Conservation (phyloP, 148 eudicot genomes). For the Fallopia convolvulus region DNA sequence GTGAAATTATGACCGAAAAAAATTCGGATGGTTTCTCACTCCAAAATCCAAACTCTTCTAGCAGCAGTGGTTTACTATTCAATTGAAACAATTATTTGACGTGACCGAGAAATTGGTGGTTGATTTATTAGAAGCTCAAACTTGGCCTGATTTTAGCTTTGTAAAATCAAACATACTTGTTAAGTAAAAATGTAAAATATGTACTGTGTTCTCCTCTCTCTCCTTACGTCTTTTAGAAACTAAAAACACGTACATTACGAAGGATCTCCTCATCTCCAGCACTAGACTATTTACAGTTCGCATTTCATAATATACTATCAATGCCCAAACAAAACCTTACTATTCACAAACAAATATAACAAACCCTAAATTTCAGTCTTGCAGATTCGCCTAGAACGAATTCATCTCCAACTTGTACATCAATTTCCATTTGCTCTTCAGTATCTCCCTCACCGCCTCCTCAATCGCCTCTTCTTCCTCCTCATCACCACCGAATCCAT, state of each 20-base stretch:
- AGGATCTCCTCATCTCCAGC: background rate
- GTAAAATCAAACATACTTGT: too few relatives aligned
- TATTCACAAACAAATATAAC: background rate
- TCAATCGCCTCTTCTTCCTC: constrained; percentile 24
- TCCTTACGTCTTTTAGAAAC: too few relatives aligned
- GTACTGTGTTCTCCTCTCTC: too few relatives aligned
- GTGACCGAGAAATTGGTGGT: too few relatives aligned
- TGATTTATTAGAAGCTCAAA: background rate
- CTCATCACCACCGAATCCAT: constrained; percentile 21
- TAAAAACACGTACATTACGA: background rate
- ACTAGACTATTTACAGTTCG: background rate
- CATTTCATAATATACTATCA: background rate
- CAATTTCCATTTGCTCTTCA: constrained; percentile 25
- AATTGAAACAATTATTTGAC: too few relatives aligned
- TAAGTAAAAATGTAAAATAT: too few relatives aligned
- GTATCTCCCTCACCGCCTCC: constrained; percentile 31
- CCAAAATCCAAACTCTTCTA: too few relatives aligned
- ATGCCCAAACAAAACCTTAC: background rate
- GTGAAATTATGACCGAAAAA: too few relatives aligned
- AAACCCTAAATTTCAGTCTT: background rate
- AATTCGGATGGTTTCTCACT: too few relatives aligned
- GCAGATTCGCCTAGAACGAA: constrained; percentile 13
- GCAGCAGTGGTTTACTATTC: too few relatives aligned
- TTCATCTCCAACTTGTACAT: constrained; percentile 26
- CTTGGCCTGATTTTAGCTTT: background rate